Base-by-base conservation (phyloP, 306 rosid species). In the Casuarina equisetifolia region DNA sequence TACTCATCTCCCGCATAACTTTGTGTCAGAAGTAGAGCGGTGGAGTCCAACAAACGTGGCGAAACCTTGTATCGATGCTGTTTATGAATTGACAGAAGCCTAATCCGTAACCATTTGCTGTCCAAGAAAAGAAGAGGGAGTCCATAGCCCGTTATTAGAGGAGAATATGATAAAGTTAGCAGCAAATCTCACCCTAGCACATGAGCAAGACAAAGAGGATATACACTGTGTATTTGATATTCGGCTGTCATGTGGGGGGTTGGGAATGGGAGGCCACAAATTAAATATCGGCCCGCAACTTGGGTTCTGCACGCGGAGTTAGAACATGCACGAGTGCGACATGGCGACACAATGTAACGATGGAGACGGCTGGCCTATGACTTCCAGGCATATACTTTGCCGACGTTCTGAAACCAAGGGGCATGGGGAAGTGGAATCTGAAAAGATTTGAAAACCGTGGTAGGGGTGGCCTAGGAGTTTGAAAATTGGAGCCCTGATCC, bases 31-130 rank as follows among this genome's bases (percentile, higher is more conserved):
- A 19, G 35, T 19, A 55, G 62, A 55, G 62, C 36, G 20, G 7
- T 17, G 25, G 9, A 2, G 62, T 55, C n/a, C 10, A 55, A 25
- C 32, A 25, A 25, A 25, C 32, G 32, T 25, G 32, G 32, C 32
- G 32, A 25, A 25, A 25, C 32, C 32, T 25, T 25, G 32, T 55
- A 4, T 44, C 48, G 48, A 44, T 44, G 5, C 8, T 44, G 48
- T 44, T 6, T 44, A 44, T 44, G 48, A 44, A 44, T 44, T 44
- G 16, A 55, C 13, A 15, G 62, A 55, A 19, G 62, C 62, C 62
- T 55, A 67, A 57, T 58, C 1, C 59, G 50, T 57, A 78, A 69
- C 12, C 53, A 36, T 51, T 53, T 53, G 76, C 36, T 52, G 53
- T 55, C 35, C 62, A 9, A 55, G 9, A 19, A 16, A 55, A 11